Conservation (phyloP, 2,329 filamentous ascomycete genomes). For the Didymella arachidicola region DNA sequence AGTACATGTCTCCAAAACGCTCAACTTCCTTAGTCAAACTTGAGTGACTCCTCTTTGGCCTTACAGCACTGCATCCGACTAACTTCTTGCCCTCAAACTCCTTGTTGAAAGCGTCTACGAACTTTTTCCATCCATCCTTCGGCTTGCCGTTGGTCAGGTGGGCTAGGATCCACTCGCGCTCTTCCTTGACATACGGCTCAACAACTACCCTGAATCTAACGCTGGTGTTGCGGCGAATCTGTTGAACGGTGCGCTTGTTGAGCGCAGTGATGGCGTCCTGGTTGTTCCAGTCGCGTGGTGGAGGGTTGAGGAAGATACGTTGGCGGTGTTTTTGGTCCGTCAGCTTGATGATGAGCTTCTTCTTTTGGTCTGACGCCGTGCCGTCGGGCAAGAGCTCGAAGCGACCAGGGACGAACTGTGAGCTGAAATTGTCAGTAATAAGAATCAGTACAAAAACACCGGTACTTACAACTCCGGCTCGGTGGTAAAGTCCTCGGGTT, state of each 20-base stretch:
- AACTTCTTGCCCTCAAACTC: constrained; percentile 31
- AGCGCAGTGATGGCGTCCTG: constrained; percentile 38
- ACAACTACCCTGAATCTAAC: constrained; percentile 38
- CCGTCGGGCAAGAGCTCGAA: constrained; percentile 37
- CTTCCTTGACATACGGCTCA: constrained; percentile 29
- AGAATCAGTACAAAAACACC: background rate
- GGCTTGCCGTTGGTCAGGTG: constrained; percentile 34
- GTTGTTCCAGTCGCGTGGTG: constrained; percentile 38
- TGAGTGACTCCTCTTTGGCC: constrained; percentile 32
- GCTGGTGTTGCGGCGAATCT: constrained; percentile 41
- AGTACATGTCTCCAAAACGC: constrained; percentile 37
- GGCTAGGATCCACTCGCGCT: constrained; percentile 37
- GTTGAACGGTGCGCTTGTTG: constrained; percentile 43
- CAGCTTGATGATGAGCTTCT: constrained; percentile 38
- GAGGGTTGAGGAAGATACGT: constrained; percentile 38
- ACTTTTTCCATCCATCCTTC: constrained; percentile 32
- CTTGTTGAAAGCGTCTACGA: constrained; percentile 38
- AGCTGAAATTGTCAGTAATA: constrained; percentile 9
- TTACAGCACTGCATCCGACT: constrained; percentile 4
- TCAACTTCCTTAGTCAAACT: constrained; percentile 42
- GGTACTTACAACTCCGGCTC: constrained; percentile 26
- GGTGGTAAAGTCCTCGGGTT: constrained; percentile 25
- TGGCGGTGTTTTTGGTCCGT: constrained; percentile 31
- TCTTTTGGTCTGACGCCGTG: constrained; percentile 36
- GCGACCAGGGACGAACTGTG: constrained; percentile 39